Evolutionary conservation across 768 basidiomycete genomes (phyloP), one percentile per base, ranked within the genome.

Genomic region (Tubosaeta sp.): DNA sequence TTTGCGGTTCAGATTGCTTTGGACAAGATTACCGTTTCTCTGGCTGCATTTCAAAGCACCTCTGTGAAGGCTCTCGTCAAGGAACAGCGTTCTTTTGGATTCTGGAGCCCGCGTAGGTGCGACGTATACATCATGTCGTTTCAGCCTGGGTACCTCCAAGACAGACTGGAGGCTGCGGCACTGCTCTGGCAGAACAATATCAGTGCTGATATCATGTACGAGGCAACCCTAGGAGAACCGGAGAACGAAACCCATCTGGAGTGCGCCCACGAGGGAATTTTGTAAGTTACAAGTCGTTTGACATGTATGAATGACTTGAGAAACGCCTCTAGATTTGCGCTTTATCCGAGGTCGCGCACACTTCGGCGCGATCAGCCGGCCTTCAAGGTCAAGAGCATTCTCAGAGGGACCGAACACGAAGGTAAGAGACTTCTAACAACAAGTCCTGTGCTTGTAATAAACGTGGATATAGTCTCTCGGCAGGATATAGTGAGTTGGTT

Each of bases 171-270:
- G 58, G 78, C 90, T 2, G 86, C 82, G 12, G 73, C 87, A 0
- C 78, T 84, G 44, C 70, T 93, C 30, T 93, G 90, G 90, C 77
- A 82, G 59, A 76, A 90, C 59, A 82, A 81, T 45, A 91, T 92
- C 63, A 90, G 88, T 57, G 85, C 89, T 0, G 90, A 93, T 67
- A 71, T 93, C 48, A 90, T 92, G 86, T 93, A 93, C 59, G 90
- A 93, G 53, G 77, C 80, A 2, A 85, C 81, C 12, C 63, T 91
- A 35, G 72, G 74, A 6, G 83, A 84, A 48, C 64, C 71, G 4
- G 84, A 85, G 44, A 78, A 81, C 50, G 85, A 88, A 68, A 81
- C 77, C 46, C 75, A 85, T 56, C 66, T 81, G 21, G 87, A 87
- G 42, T 92, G 90, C 61, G 71, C 71, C n/a, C 71, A 82, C n/a